Conservation (phyloP, 495 filamentous ascomycete species). For the Aspergillus sclerotiicarbonarius region DNA sequence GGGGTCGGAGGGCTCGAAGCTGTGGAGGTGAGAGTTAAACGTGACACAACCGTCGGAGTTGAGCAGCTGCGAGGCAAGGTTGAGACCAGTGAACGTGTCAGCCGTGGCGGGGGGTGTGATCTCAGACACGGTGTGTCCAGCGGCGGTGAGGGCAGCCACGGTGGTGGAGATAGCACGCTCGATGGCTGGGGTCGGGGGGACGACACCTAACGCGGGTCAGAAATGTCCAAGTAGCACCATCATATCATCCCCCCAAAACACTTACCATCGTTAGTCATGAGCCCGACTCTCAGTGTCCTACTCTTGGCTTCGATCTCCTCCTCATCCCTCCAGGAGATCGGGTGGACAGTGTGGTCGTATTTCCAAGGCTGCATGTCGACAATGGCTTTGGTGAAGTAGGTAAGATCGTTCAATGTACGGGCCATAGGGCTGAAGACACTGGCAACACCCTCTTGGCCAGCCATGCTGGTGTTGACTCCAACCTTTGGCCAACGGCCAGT, state of each 20-base stretch:
- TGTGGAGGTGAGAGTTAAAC: constrained; percentile 71
- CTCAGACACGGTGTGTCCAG: constrained; percentile 76
- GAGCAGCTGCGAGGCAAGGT: constrained; percentile 79
- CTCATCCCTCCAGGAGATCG: constrained; percentile 72
- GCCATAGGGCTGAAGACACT: constrained; percentile 94
- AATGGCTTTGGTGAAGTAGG: constrained; percentile 78
- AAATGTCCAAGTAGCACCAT: constrained; percentile 1
- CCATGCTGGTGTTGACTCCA: constrained; percentile 86
- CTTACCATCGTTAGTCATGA: constrained; percentile 74
- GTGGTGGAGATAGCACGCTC: constrained; percentile 69
- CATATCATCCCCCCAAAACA: background rate
- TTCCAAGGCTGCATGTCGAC: constrained; percentile 87
- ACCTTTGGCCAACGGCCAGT: constrained; percentile 92
- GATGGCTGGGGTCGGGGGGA: constrained; percentile 85
- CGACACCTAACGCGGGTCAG: constrained; percentile 53
- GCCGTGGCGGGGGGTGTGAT: constrained; percentile 61
- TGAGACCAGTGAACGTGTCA: constrained; percentile 67
- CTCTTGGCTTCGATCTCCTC: constrained; percentile 56
- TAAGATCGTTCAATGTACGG: constrained; percentile 77
- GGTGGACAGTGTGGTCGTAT: constrained; percentile 84
- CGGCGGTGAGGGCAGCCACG: constrained; percentile 61
- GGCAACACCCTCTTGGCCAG: constrained; percentile 87
- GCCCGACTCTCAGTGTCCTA: constrained; percentile 67
- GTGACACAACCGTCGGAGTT: constrained; percentile 85
- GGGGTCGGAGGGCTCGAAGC: constrained; percentile 76